Evolutionary conservation across 768 basidiomycete genomes (phyloP), one percentile per base, ranked within the genome.

Genomic region (Mycena alexandri): DNA sequence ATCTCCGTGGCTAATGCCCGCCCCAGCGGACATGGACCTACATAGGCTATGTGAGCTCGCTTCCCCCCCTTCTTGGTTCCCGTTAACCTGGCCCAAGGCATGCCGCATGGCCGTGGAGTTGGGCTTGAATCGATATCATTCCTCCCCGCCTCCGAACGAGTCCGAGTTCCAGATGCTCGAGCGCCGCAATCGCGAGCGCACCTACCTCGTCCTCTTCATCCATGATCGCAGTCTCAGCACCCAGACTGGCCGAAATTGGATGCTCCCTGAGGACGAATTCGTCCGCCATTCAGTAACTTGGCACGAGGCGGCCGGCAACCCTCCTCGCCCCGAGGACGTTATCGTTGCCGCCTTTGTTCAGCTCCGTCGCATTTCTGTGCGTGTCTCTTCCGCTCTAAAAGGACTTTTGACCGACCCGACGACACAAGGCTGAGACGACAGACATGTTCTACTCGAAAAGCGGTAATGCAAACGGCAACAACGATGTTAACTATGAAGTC

Each of bases 51-150:
- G 92, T 92, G 78, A 76, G 89, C 82, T 19, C 57, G 61, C 63
- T 68, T 60, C 57, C 53, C 61, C 22, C 53, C 46, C 61, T 63
- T 46, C 33, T 25, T 14, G 29, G 19, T 29, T 42, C 51, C 57
- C 53, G 61, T 48, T 63, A 61, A 68, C 71, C 34, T 48, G 60
- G 21, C 42, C 48, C 69, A 93, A 38, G 91, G 93, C 93, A 19
- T 93, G 92, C 75, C 90, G 93, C 51, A 93, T 95, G 93, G 92
- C 94, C 33, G 89, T 95, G 29, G 93, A 95, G 75, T 85, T 95
- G 38, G 88, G 90, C 55, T 82, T 95, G 24, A 95, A 95, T 77
- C 89, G 89, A 52, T 92, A 89, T 76, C 74, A 87, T 48, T 75
- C 85, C 9, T 79, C 82, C 36, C 87, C 89, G 9, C 85, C 88